A percentile compares a stretch with the other conserved stretches of the same genome.
These are phyloP conservation scores for Taxawa tesnikishii DNA, from an alignment of 2,329 filamentous ascomycete genomes.

Conservation along the genomic window DNA sequence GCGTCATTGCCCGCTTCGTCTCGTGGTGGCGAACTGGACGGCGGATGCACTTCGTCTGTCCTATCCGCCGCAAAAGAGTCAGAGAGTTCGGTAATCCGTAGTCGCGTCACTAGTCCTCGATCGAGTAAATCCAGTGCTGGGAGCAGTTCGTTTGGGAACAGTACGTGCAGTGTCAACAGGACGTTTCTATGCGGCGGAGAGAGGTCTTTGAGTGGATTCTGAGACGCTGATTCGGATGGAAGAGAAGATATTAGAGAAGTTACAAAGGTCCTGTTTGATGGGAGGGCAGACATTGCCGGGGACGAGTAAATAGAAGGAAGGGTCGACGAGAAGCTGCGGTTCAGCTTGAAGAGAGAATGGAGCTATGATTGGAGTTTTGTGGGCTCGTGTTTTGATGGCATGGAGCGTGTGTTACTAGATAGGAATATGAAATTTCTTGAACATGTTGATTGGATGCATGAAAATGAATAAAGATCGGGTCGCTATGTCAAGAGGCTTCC, in stretches of 20 bases:
- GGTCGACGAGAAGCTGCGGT: too few species aligned
- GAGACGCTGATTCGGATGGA: constrained; percentile 13
- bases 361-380: neutral
- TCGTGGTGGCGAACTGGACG: neutral
- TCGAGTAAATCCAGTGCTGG: constrained; percentile 84
- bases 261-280: constrained; percentile 11
- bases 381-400: too few species aligned
- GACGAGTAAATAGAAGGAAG: too few species aligned
- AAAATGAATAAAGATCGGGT: too few species aligned
- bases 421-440: too few species aligned
- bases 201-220: constrained; percentile 28
- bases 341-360: too few species aligned
- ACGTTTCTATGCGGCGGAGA: constrained; percentile 26
- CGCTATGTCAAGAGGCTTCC: too few species aligned
- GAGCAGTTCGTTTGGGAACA: constrained; percentile 71
- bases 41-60: neutral
- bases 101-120: constrained; percentile 53
- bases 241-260: constrained; percentile 15
- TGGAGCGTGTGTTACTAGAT: too few species aligned
- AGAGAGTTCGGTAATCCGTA: constrained; percentile 10
- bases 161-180: constrained; percentile 69
- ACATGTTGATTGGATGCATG: too few species aligned
- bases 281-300: too few species aligned
- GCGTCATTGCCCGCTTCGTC: neutral
- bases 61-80: neutral